Base-by-base conservation (phyloP, 305 asterid species). In the Euphrasia arctica region DNA sequence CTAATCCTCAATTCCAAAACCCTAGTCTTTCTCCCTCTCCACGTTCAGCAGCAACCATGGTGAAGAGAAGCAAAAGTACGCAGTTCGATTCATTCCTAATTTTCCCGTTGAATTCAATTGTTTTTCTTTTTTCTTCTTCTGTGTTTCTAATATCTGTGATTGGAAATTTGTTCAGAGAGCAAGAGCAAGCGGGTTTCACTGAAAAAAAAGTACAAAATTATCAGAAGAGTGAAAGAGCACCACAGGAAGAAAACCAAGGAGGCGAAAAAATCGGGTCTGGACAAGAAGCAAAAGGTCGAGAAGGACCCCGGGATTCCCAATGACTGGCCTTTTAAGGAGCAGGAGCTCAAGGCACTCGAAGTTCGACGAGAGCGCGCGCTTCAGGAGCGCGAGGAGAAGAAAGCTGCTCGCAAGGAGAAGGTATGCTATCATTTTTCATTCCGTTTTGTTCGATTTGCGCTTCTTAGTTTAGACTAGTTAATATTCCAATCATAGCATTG, bases 301-400 rank as follows among this genome's bases (percentile, higher is more conserved):
- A 90, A 93, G 85, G 99, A 90, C 65, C 97, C 95, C 0, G 99
- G 96, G 0, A 88, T 90, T 41, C 96, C 97, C 42, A 88, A 84
- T 71, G 99, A 93, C 36, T 88, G 91, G 96, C 97, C 99, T 3
- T 88, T 87, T 64, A 93, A 85, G 89, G 97, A 93, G 47, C 85
- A 90, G 79, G 97, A 90, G 78, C 96, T 90, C 70, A 86, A 82
- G 69, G 95, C 95, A 11, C 95, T 90, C n/a, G 96, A 90, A 70
- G 84, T 43, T 31, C 89, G 96, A 58, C 95, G 96, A 12, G 78
- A 89, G 60, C 87, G 89, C 3, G 91, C 83, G 2, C 58, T 83
- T 4, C 89, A 93, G 41, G 97, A 86, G 62, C 67, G 80, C 59
- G 96, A 90, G 77, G 94, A 75, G 61, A 93, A 90, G 87, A 86